phyloP scores from a whole-genome alignment of 352 stramenopile genomes.

The Phytophthora uliginosa region DNA sequence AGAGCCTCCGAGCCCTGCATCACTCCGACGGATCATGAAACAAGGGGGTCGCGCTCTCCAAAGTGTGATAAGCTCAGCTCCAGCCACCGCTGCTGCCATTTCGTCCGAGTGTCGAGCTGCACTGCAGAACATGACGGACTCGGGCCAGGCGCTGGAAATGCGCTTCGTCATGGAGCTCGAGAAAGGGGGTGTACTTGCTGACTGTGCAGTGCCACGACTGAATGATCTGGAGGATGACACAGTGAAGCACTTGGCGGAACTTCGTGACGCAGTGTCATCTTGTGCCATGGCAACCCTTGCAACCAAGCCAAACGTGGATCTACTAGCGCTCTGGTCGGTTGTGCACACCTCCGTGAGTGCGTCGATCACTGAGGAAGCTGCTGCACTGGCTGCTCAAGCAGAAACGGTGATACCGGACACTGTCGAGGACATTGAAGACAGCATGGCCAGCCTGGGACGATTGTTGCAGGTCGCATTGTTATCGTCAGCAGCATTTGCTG shows the following conservation, averaged over 20 bases:
- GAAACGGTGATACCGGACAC: background rate
- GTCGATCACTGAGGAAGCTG: background rate
- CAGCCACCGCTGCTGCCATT: background rate
- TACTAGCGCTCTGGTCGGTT: background rate
- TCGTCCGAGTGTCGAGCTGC: background rate
- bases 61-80: background rate
- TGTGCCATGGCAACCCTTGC: background rate
- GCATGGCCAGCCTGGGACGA: background rate
- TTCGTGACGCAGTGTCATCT: background rate
- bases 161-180: background rate
- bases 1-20: background rate
- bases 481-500: background rate
- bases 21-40: background rate
- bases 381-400: background rate
- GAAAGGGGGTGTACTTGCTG: background rate
- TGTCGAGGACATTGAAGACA: background rate
- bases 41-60: background rate
- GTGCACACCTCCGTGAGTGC: background rate
- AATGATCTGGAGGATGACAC: background rate
- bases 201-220: background rate
- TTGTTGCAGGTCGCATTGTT: background rate
- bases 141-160: background rate
- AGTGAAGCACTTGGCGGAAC: background rate
- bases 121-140: background rate
- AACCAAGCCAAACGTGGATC: background rate